Percentiles rank a stretch among this genome's conserved stretches.
Conservation (phyloP, 495 filamentous ascomycete species). For the Penicillium herquei region DNA sequence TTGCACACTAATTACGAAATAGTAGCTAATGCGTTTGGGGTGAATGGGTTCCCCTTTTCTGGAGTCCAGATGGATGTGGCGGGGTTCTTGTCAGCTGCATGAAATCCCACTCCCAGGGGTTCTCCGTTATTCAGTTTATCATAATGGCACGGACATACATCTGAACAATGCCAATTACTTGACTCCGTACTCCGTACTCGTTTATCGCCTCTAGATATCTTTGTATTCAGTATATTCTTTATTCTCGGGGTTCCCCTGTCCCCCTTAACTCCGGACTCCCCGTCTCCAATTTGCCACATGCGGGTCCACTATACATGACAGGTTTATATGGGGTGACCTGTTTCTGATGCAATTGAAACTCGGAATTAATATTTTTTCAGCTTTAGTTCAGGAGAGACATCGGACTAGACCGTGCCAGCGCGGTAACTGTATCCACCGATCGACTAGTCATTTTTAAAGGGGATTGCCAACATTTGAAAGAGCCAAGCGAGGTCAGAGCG, state of each 20-base stretch:
- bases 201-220: background rate
- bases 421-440: background rate
- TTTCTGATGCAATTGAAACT: too few relatives aligned
- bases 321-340: background rate
- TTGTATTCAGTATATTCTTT: background rate
- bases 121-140: background rate
- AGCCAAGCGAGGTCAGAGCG: background rate
- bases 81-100: slow-evolving; percentile 18
- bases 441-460: background rate
- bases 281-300: slow-evolving; percentile 13
- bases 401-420: background rate
- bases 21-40: background rate
- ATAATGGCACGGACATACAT: background rate
- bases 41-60: slow-evolving; percentile 19
- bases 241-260: background rate
- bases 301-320: slow-evolving; percentile 7
- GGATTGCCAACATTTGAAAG: background rate
- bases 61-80: slow-evolving; percentile 13
- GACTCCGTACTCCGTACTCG: background rate
- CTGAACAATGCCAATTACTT: slow-evolving; percentile 1
- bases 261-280: background rate
- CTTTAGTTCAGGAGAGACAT: background rate
- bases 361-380: background rate
- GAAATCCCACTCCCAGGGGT: slow-evolving; percentile 15
- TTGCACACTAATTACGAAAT: slow-evolving; percentile 7